Evolutionary conservation across 768 basidiomycete genomes (phyloP).

Genomic region (Exidia glandulosa): DNA sequence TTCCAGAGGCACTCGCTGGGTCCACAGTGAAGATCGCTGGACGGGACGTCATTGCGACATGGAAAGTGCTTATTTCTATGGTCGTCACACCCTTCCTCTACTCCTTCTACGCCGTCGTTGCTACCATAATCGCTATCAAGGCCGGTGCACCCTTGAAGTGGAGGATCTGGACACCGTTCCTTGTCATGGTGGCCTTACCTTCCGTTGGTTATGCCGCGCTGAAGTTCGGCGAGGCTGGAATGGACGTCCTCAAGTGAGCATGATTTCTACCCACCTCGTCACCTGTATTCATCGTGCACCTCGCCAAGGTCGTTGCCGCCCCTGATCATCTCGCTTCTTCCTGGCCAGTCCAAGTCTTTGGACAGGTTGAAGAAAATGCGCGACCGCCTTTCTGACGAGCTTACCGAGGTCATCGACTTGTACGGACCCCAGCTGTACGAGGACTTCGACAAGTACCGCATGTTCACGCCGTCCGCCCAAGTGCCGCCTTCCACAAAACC

Average conservation of each 20-base stretch:
- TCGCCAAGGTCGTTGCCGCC: slow-evolving; percentile 77
- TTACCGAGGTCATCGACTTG: slow-evolving; percentile 73
- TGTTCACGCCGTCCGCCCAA: slow-evolving; percentile 72
- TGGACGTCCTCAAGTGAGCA: slow-evolving; percentile 92
- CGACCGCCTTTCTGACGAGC: slow-evolving; percentile 67
- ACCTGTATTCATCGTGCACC: background rate
- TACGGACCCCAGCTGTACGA: slow-evolving; percentile 81
- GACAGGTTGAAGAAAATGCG: slow-evolving; percentile 67
- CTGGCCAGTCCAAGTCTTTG: slow-evolving; percentile 76
- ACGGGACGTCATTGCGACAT: slow-evolving; percentile 93
- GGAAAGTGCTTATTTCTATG: slow-evolving; percentile 92
- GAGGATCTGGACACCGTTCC: slow-evolving; percentile 65
- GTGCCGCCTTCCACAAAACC: slow-evolving; percentile 71
- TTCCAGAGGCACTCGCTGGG: slow-evolving; percentile 83
- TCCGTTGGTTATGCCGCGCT: slow-evolving; percentile 87
- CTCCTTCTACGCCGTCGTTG: slow-evolving; percentile 68
- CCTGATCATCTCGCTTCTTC: slow-evolving; percentile 74
- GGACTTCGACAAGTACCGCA: slow-evolving; percentile 81
- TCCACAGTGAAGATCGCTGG: slow-evolving; percentile 92
- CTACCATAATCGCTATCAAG: slow-evolving; percentile 59
- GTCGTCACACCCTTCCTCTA: slow-evolving; percentile 86
- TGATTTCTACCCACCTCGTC: too few relatives aligned
- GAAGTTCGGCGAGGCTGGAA: slow-evolving; percentile 95
- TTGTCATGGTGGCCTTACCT: slow-evolving; percentile 64
- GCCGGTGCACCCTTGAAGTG: slow-evolving; percentile 51